These are phyloP conservation scores for Penicillium sp. DNA, from an alignment of 2,329 filamentous ascomycete species.

Conservation along the genomic window DNA sequence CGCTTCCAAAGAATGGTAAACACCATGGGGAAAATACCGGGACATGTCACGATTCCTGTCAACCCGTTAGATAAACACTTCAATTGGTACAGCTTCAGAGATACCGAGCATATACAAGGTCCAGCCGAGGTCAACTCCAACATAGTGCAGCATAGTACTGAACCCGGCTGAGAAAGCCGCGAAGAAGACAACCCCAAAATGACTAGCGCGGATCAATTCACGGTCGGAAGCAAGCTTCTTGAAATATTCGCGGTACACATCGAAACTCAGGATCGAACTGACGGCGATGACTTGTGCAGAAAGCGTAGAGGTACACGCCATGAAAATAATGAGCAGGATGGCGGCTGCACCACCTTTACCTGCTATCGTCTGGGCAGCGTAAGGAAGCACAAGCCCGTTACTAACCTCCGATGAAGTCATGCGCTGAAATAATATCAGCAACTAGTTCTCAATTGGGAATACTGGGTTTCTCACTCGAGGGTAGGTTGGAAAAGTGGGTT, in stretches of 20 bases:
- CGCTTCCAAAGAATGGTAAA: conserved; percentile 55
- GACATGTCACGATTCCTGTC: conserved; percentile 51
- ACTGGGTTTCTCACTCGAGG: conserved; percentile 37
- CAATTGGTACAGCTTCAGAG: neutral
- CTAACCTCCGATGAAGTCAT: conserved; percentile 41
- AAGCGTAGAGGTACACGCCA: conserved; percentile 48
- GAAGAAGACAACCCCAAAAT: conserved; percentile 54
- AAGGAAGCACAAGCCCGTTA: conserved; percentile 39
- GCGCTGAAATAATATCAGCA: conserved; percentile 17
- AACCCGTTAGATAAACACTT: neutral
- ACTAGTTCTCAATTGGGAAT: neutral
- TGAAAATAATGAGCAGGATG: conserved; percentile 41
- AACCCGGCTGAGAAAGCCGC: conserved; percentile 53
- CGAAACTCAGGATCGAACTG: conserved; percentile 54
- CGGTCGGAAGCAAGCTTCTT: conserved; percentile 47
- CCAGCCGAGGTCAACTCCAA: conserved; percentile 55
- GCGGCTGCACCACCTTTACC: conserved; percentile 41
- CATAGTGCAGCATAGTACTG: conserved; percentile 54
- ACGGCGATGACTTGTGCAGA: conserved; percentile 55
- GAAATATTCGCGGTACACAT: conserved; percentile 54
- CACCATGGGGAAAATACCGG: conserved; percentile 54
- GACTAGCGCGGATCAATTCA: conserved; percentile 53
- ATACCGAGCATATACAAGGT: conserved; percentile 53
- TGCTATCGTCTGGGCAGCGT: conserved; percentile 39
- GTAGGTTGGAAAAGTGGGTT: conserved; percentile 54